Evolutionary conservation across 352 stramenopile genomes (phyloP).

Genomic region (Phytopythium vexans): DNA sequence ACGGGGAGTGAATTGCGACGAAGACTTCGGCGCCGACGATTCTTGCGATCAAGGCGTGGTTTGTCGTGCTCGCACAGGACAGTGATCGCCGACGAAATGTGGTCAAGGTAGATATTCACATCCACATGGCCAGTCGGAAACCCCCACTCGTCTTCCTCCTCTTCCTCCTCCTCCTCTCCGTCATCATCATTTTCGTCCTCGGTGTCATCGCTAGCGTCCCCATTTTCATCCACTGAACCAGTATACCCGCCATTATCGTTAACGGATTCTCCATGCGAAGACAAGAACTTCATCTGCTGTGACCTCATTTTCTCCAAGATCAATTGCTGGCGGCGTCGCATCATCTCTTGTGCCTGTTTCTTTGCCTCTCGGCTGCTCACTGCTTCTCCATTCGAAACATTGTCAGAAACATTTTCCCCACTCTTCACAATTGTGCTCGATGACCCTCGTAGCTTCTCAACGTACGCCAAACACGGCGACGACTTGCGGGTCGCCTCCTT

Average conservation of each 20-base stretch:
- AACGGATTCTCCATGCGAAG: slow-evolving; percentile 26
- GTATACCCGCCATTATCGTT: slow-evolving; percentile 5
- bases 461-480: slow-evolving; percentile 12
- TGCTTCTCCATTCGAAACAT: slow-evolving; percentile 5
- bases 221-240: slow-evolving; percentile 9
- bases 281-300: slow-evolving; percentile 74
- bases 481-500: slow-evolving; percentile 22
- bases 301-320: slow-evolving; percentile 72
- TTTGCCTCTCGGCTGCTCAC: slow-evolving; percentile 5
- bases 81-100: slow-evolving; percentile 61
- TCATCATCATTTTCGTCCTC: slow-evolving; percentile 38
- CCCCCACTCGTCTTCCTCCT: slow-evolving; percentile 73
- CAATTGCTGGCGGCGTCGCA: slow-evolving; percentile 54
- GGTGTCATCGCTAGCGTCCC: slow-evolving; percentile 20
- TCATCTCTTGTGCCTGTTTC: slow-evolving; percentile 48
- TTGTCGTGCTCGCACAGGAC: slow-evolving; percentile 48
- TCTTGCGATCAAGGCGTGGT: slow-evolving; percentile 21
- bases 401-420: background rate
- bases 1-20: slow-evolving; percentile 10
- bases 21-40: slow-evolving; percentile 28
- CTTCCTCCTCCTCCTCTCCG: slow-evolving; percentile 57
- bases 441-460: slow-evolving; percentile 6
- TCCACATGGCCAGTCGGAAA: slow-evolving; percentile 76
- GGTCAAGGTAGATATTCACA: slow-evolving; percentile 60
- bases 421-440: slow-evolving; percentile 4